Percentiles rank a stretch among this genome's conserved stretches.
Evolutionary conservation across 192 early-diverging fungal genomes (phyloP).

Genomic region (Coemansia umbellata): DNA sequence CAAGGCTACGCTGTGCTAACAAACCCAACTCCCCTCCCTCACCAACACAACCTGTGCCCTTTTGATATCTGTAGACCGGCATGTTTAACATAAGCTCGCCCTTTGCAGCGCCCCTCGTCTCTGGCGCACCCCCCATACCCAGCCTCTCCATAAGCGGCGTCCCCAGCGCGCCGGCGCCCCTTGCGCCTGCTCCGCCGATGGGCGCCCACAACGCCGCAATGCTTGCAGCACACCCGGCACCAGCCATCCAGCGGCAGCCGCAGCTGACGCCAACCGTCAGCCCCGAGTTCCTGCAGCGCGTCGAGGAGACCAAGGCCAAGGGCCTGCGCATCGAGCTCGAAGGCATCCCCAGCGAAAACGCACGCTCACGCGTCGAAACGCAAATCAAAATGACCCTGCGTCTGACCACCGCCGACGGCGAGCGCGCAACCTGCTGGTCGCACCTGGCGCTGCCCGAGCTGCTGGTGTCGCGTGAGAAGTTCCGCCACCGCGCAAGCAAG

Average conservation of each 20-base stretch:
- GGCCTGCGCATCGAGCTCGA: constrained; percentile 41
- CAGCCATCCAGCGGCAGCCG: constrained; percentile 12
- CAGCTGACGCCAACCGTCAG: constrained; percentile 7
- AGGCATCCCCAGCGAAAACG: constrained; percentile 50
- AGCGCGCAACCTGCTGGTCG: constrained; percentile 73
- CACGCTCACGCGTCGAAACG: constrained; percentile 91
- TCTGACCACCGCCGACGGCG: constrained; percentile 65
- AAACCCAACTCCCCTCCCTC: no score
- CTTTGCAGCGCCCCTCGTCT: constrained; percentile 7
- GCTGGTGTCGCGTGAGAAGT: constrained; percentile 77
- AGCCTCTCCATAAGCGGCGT: constrained; percentile 9
- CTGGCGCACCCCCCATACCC: constrained; percentile 3
- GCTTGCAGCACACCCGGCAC: constrained; percentile 1
- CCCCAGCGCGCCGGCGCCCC: not conserved
- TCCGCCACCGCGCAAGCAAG: constrained; percentile 51
- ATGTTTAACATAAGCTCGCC: constrained; percentile 13
- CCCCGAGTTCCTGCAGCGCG: constrained; percentile 27
- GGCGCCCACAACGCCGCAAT: not conserved
- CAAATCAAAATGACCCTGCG: constrained; percentile 91
- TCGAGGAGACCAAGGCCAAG: constrained; percentile 33
- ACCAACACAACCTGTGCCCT: no score
- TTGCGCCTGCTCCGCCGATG: not conserved
- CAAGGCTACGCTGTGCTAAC: no score
- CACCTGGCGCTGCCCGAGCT: constrained; percentile 81
- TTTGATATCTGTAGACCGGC: constrained; percentile 21